phyloP scores from a whole-genome alignment of 345 rosid species.

The Durio zibethinus region DNA sequence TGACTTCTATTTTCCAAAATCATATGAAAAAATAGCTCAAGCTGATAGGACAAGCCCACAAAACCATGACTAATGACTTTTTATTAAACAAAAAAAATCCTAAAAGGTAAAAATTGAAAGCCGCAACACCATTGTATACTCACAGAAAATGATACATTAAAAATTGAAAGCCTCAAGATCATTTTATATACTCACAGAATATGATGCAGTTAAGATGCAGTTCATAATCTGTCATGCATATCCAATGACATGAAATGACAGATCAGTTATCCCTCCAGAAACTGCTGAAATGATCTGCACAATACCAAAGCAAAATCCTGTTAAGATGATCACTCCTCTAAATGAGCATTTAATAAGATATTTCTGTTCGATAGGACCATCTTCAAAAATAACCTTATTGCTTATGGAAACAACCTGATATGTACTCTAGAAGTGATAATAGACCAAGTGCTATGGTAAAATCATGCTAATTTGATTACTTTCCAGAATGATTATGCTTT shows the following conservation, averaged over 20 bases:
- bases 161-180: neutral
- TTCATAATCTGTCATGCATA: slow-evolving; percentile 90
- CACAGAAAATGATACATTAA: slow-evolving; percentile 92
- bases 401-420: neutral
- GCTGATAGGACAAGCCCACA: neutral
- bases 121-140: slow-evolving; percentile 31
- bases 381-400: neutral
- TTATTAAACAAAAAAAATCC: neutral
- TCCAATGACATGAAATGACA: slow-evolving; percentile 84
- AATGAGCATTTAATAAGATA: neutral
- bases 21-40: neutral
- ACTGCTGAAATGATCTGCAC: slow-evolving; percentile 88
- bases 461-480: neutral
- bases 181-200: slow-evolving; percentile 71
- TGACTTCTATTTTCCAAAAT: neutral
- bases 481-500: neutral
- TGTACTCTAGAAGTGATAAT: neutral
- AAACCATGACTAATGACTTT: neutral
- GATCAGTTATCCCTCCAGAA: slow-evolving; percentile 95
- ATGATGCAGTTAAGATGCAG: slow-evolving; percentile 90
- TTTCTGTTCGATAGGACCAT: neutral
- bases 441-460: neutral
- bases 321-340: slow-evolving; percentile 1
- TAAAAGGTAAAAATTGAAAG: neutral
- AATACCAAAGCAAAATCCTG: slow-evolving; percentile 7